Evolutionary conservation across 2,329 filamentous ascomycete genomes (phyloP).

Genomic region (Colletotrichum spinosum): DNA sequence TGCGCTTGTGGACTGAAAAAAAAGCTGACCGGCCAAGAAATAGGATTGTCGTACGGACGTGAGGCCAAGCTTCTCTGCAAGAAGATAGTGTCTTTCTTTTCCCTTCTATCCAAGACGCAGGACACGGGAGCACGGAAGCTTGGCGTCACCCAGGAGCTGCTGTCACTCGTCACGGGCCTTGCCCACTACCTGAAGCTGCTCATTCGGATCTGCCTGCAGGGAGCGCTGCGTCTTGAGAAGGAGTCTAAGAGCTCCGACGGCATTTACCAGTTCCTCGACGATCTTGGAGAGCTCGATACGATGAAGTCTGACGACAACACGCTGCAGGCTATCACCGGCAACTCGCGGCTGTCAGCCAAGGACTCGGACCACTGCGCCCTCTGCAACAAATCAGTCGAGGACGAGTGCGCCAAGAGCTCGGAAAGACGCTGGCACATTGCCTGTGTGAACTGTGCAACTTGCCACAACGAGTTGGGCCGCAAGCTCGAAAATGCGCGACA

Average conservation of each 20-base stretch:
- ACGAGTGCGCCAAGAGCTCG: constrained; percentile 84
- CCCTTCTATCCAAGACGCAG: constrained; percentile 92
- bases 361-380: constrained; percentile 86
- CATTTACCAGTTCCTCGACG: constrained; percentile 84
- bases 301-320: constrained; percentile 78
- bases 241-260: constrained; percentile 81
- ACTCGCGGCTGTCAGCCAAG: constrained; percentile 75
- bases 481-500: constrained; percentile 77
- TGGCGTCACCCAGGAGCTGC: constrained; percentile 95
- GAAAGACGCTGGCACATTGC: constrained; percentile 86
- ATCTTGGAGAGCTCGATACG: constrained; percentile 85
- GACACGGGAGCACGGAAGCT: constrained; percentile 90
- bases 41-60: constrained; percentile 88
- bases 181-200: constrained; percentile 98
- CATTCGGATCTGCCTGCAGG: constrained; percentile 96
- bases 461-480: constrained; percentile 73
- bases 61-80: constrained; percentile 99
- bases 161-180: constrained; percentile 95
- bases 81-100: constrained; percentile 98
- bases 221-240: constrained; percentile 89
- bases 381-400: constrained; percentile 91
- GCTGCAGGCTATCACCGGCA: constrained; percentile 73
- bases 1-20: not conserved
- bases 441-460: constrained; percentile 82
- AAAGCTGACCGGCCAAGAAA: constrained; percentile 22